Conservation (phyloP, 2,329 filamentous ascomycete genomes). For the Trichoderma polysporum region DNA sequence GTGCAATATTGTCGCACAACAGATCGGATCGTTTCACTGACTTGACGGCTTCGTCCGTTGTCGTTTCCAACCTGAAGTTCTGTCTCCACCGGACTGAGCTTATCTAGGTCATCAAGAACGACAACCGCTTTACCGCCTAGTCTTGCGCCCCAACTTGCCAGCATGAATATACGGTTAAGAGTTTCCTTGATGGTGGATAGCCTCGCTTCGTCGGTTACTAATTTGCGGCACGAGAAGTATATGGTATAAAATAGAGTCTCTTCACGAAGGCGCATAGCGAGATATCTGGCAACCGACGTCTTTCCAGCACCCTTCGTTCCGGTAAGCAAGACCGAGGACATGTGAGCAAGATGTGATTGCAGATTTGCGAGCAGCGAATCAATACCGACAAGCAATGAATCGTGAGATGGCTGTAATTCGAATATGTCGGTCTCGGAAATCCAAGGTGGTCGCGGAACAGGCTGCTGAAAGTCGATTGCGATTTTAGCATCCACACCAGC, state of each 20-base stretch:
- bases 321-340: conserved; percentile 86
- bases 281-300: conserved; percentile 71
- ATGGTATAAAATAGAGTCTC: conserved; percentile 77
- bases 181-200: conserved; percentile 90
- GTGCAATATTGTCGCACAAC: conserved; percentile 83
- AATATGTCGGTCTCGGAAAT: conserved; percentile 44
- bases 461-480: conserved; percentile 71
- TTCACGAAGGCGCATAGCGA: conserved; percentile 71
- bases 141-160: conserved; percentile 86
- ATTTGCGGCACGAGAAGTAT: conserved; percentile 82
- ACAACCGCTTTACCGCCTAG: conserved; percentile 81
- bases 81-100: conserved; percentile 88
- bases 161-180: conserved; percentile 78
- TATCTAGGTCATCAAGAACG: conserved; percentile 89
- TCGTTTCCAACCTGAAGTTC: conserved; percentile 92
- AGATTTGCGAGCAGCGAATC: conserved; percentile 73
- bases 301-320: conserved; percentile 91
- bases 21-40: conserved; percentile 83
- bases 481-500: conserved; percentile 73
- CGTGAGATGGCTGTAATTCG: conserved; percentile 56
- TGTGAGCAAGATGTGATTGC: conserved; percentile 72
- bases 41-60: conserved; percentile 86
- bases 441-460: conserved; percentile 65
- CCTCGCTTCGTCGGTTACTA: conserved; percentile 88
- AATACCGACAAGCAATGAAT: conserved; percentile 76